Conservation (phyloP, 225 moss, liverwort and hornwort genomes). For the Lunularia cruciata region DNA sequence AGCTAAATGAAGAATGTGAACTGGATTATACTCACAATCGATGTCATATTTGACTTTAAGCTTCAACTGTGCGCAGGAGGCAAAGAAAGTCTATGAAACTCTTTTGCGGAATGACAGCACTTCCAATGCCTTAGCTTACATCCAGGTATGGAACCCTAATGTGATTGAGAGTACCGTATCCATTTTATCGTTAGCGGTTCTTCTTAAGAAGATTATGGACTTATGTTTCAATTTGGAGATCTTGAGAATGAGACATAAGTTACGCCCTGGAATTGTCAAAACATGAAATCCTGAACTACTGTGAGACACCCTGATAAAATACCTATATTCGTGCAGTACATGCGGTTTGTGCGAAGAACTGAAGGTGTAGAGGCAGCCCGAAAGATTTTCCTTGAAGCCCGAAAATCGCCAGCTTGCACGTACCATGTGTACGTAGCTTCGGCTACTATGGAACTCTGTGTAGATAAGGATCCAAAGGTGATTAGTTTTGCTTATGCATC, state of each 20-base stretch:
- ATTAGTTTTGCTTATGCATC: not conserved
- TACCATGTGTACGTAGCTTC: constrained; percentile 99
- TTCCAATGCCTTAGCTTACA: constrained; percentile 78
- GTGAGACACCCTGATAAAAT: not conserved
- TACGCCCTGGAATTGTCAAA: too few relatives aligned
- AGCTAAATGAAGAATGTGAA: too few relatives aligned
- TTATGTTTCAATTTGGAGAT: too few relatives aligned
- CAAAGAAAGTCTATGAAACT: constrained; percentile 76
- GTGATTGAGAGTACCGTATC: not conserved
- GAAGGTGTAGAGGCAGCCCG: constrained; percentile 94
- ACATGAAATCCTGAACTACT: too few relatives aligned
- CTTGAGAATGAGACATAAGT: too few relatives aligned
- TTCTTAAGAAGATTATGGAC: not conserved
- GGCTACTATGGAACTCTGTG: constrained; percentile 93
- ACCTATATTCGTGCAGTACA: constrained; percentile 52
- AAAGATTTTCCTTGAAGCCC: constrained; percentile 95
- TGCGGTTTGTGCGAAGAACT: constrained; percentile 94
- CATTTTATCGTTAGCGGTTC: not conserved
- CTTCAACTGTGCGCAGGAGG: constrained; percentile 54
- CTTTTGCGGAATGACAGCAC: constrained; percentile 70
- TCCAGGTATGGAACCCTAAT: constrained; percentile 57
- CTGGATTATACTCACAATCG: too few relatives aligned
- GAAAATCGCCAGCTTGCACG: constrained; percentile 92
- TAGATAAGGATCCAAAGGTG: constrained; percentile 99
- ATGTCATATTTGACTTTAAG: not conserved